Conservation (phyloP, 495 filamentous ascomycete genomes). For the Thermothielavioides terrestris region DNA sequence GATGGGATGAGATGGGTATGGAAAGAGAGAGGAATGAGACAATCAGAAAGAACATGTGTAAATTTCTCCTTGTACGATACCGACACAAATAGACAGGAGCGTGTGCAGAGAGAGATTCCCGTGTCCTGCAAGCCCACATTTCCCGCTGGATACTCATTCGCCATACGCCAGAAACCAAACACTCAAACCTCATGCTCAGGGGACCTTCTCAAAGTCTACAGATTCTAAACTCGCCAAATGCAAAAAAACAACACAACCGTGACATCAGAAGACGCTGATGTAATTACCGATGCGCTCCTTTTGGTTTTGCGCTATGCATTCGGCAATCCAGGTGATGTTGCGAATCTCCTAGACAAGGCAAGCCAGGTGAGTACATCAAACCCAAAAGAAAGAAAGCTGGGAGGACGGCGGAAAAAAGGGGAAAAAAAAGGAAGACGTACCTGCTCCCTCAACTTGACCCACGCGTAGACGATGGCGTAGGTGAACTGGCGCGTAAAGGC, state of each 20-base stretch:
- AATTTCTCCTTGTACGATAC: constrained; percentile 32
- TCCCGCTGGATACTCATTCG: constrained; percentile 2
- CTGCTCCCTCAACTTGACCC: constrained; percentile 97
- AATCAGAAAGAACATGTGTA: constrained; percentile 14
- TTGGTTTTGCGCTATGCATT: constrained; percentile 99
- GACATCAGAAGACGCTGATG: constrained; percentile 75
- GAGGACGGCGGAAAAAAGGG: too few relatives aligned
- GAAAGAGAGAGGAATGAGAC: not conserved
- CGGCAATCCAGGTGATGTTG: constrained; percentile 98
- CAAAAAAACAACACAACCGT: constrained; percentile 1
- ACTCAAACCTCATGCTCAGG: constrained; percentile 13
- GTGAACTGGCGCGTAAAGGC: constrained; percentile 97
- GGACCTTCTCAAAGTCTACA: constrained; percentile 26
- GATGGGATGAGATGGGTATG: constrained; percentile 1
- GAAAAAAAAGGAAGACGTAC: constrained; percentile 41
- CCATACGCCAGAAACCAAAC: constrained; percentile 20
- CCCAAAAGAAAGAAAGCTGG: constrained; percentile 1
- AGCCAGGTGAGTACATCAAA: not conserved
- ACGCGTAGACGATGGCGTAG: constrained; percentile 88
- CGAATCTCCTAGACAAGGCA: constrained; percentile 70
- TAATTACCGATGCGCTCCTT: constrained; percentile 98
- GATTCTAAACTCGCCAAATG: constrained; percentile 12
- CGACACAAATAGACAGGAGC: constrained; percentile 10
- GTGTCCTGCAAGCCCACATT: constrained; percentile 3
- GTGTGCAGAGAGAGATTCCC: constrained; percentile 3